Evolutionary conservation across 139 green algal genomes (phyloP), one percentile per base, ranked within the genome.

Genomic region (Axilococcus clingmanii): DNA sequence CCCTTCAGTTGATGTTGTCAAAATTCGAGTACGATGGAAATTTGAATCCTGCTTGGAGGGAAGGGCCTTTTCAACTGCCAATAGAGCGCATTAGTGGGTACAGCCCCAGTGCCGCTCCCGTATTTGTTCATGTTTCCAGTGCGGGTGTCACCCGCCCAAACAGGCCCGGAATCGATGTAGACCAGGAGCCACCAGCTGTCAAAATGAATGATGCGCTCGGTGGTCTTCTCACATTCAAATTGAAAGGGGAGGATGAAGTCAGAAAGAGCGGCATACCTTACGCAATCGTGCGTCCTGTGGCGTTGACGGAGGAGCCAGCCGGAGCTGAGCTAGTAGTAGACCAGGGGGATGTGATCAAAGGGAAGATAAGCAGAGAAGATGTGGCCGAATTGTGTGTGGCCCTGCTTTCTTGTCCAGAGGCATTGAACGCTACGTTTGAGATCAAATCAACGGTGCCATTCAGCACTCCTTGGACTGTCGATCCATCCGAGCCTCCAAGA

Each of bases 11-110:
- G 31, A 94, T 92, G 83, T 75, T 92, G 23, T 89, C 72, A 58
- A 97, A 97, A 68, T 96, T 97, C 66, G 89, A 95, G 74, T 91
- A 92, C 43, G 90, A 97, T 28, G 71, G 75, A 9, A 59, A 62
- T 5, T 75, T 97, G 17, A 97, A 97, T 67, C 90, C 90, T 14
- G 41, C 33, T 30, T 94, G 95, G 73, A 61, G 24, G 9, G 41
- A 70, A 1, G 89, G 89, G 3, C 9, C 53, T 14, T 95, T 96
- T 50, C 29, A 71, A 37, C 71, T 97, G 49, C 84, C 86, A 14
- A 54, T 94, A 28, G 33, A 62, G 5, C 25, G 40, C 40, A 82
- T 94, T 20, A 52, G 50, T 14, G 52, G 65, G 30, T 89, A 91
- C 74, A 23, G 36, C 5, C 50, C 50, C 33, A 37, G 40, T 15